A percentile compares a stretch with the other conserved stretches of the same genome.
These are phyloP conservation scores for Cryptosporidium sp. DNA, from an alignment of 169 alveolate genomes.

Conservation along the genomic window DNA sequence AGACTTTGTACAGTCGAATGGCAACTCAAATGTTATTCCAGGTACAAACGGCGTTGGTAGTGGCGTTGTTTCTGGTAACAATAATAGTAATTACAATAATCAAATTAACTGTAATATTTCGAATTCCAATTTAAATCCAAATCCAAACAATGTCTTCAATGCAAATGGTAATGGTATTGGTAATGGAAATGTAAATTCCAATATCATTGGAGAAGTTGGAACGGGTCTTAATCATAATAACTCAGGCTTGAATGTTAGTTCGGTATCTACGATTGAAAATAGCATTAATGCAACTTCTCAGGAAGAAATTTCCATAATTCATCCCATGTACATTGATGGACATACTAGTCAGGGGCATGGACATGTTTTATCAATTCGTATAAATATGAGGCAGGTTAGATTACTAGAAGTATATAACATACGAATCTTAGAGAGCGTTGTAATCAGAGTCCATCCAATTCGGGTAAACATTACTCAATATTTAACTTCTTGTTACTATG, in stretches of 20 bases:
- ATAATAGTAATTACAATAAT: background rate
- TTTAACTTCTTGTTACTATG: conserved; percentile 39
- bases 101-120: background rate
- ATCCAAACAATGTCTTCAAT: background rate
- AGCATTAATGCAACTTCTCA: background rate
- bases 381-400: conserved; percentile 37
- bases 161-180: background rate
- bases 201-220: background rate
- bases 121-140: background rate
- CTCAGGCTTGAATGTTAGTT: background rate
- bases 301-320: conserved; percentile 43
- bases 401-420: conserved; percentile 21
- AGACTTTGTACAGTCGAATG: conserved; percentile 2
- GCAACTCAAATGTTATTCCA: background rate
- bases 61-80: background rate
- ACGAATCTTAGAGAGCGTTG: conserved; percentile 49
- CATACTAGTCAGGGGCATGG: conserved; percentile 65
- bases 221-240: background rate
- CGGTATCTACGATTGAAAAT: background rate
- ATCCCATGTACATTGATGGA: conserved; percentile 65
- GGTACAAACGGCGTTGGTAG: background rate
- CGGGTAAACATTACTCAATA: conserved; percentile 64
- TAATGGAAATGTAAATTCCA: background rate
- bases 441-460: conserved; percentile 61
- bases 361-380: conserved; percentile 55